Conservation (phyloP, 2,329 filamentous ascomycete species). For the Truncatella angustata region DNA sequence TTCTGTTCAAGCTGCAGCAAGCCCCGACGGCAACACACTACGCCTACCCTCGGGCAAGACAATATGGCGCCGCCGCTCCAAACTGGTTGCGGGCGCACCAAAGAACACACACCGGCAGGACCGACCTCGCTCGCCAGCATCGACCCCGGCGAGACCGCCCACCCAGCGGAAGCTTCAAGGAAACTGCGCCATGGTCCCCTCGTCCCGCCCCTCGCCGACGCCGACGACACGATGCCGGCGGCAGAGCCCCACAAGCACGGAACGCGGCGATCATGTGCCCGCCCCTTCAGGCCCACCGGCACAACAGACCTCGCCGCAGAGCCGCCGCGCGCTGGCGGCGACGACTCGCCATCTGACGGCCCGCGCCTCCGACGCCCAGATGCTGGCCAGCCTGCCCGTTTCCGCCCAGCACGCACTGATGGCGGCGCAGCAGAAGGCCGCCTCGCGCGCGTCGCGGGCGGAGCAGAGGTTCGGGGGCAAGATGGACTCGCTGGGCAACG, state of each 20-base stretch:
- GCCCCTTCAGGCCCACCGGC: neutral
- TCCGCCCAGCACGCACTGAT: constrained; percentile 4
- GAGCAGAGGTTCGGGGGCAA: constrained; percentile 9
- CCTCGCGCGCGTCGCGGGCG: neutral
- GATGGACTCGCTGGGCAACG: constrained; percentile 10
- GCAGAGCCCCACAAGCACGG: neutral
- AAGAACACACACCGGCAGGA: too few relatives aligned
- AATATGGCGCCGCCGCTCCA: constrained; percentile 8
- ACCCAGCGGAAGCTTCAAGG: neutral
- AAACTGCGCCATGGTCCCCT: neutral
- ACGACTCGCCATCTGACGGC: neutral
- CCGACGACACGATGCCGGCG: neutral
- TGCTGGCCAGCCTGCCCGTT: constrained; percentile 3
- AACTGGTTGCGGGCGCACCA: neutral
- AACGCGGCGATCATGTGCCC: neutral
- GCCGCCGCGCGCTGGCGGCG: neutral
- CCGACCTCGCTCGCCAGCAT: neutral
- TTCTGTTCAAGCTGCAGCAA: too few relatives aligned
- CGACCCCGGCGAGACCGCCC: neutral
- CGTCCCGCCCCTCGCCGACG: neutral
- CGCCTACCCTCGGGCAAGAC: constrained; percentile 9
- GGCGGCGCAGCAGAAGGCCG: constrained; percentile 1
- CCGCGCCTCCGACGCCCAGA: constrained; percentile 7
- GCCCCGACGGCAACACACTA: neutral
- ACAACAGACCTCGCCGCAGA: neutral